phyloP scores from a whole-genome alignment of 1,139 yeast species.

The Kodamaea anthophila region DNA sequence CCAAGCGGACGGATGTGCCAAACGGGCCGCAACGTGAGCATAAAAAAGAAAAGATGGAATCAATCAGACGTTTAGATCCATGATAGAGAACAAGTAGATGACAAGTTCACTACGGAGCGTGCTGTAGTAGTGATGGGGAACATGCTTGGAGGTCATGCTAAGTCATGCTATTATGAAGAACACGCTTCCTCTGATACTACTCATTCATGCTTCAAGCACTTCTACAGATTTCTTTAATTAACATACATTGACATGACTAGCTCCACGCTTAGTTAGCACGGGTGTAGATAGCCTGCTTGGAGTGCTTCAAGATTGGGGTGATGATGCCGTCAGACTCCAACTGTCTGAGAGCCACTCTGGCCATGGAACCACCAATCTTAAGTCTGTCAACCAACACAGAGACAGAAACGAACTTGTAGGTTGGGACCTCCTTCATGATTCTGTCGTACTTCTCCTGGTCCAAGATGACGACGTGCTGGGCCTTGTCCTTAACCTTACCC shows the following conservation, averaged over 20 bases:
- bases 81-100: too few species aligned
- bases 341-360: conserved; percentile 96
- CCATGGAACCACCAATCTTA: conserved; percentile 98
- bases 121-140: too few species aligned
- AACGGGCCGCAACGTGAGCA: too few species aligned
- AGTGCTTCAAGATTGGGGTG: conserved; percentile 90
- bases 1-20: too few species aligned
- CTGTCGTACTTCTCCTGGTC: conserved; percentile 99
- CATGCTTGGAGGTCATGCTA: too few species aligned
- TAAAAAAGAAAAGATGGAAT: too few species aligned
- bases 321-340: conserved; percentile 94
- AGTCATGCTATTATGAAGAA: too few species aligned
- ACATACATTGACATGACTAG: conserved; percentile 7
- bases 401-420: conserved; percentile 96
- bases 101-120: too few species aligned
- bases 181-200: too few species aligned
- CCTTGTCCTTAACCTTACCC: conserved; percentile 99
- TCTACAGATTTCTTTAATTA: too few species aligned
- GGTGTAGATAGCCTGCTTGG: conserved; percentile 95
- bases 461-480: conserved; percentile 94
- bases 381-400: conserved; percentile 98
- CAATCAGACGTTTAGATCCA: conserved; percentile 1
- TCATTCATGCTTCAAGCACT: too few species aligned
- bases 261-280: conserved; percentile 17
- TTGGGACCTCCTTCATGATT: conserved; percentile 98